A percentile compares a stretch with the other conserved stretches of the same genome.
Evolutionary conservation across 2,329 filamentous ascomycete species (phyloP).

Genomic region (Diaporthe longicolla): DNA sequence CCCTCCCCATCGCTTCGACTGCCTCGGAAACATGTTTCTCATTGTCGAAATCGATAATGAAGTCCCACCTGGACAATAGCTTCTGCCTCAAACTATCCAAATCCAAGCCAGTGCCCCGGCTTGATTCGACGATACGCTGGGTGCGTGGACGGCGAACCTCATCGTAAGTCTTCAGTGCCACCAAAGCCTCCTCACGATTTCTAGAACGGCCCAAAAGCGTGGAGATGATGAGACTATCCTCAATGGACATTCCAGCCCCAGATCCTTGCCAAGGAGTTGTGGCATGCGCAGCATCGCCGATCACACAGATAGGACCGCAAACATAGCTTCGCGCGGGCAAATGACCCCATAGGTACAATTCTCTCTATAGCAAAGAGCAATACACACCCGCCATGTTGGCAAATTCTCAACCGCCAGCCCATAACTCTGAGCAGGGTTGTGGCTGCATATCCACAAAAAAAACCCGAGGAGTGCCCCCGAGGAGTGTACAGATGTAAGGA

Average conservation of each 20-base stretch:
- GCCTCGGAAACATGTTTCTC: not conserved
- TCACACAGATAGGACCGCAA: conserved; percentile 44
- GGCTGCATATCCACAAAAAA: no score
- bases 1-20: not conserved
- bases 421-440: no score
- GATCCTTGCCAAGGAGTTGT: conserved; percentile 5
- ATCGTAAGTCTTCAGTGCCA: not conserved
- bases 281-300: conserved; percentile 42
- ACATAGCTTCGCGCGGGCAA: conserved; percentile 43
- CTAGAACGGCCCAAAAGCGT: not conserved
- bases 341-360: conserved; percentile 47
- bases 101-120: not conserved
- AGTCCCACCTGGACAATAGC: not conserved
- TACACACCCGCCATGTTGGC: no score
- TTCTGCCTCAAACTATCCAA: not conserved
- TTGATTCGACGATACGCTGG: conserved; percentile 6
- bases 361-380: no score
- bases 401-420: no score
- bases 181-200: not conserved
- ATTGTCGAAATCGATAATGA: not conserved
- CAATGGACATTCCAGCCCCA: conserved; percentile 28
- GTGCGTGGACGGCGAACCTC: conserved; percentile 6
- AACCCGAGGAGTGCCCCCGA: no score
- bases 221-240: conserved; percentile 8
- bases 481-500: no score